phyloP scores from a whole-genome alignment of 2,329 filamentous ascomycete species.

The Claviceps quebecensis region DNA sequence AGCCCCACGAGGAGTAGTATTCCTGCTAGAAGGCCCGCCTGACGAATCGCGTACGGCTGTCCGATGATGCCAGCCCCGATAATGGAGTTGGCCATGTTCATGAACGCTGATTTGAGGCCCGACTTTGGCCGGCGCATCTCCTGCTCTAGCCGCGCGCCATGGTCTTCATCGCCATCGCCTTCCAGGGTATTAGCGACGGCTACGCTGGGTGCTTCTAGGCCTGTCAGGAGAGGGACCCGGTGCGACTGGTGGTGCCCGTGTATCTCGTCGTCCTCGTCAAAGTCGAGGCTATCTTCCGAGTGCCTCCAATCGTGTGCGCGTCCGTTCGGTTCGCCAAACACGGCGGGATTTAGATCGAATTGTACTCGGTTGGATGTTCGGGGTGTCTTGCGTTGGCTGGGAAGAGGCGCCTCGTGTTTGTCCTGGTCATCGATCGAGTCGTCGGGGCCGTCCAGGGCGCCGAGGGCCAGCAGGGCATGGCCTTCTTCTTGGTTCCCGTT shows the following conservation, averaged over 20 bases:
- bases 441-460: conserved; percentile 12
- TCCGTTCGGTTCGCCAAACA: conserved; percentile 20
- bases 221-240: conserved; percentile 62
- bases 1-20: conserved; percentile 63
- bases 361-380: conserved; percentile 56
- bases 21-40: conserved; percentile 76
- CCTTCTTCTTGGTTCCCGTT: conserved; percentile 18
- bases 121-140: conserved; percentile 62
- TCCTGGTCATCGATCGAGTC: conserved; percentile 12
- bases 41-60: conserved; percentile 90
- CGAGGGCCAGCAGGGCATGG: conserved; percentile 16
- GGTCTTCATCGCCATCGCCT: conserved; percentile 23
- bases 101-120: conserved; percentile 75
- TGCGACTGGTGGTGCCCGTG: conserved; percentile 31
- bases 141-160: conserved; percentile 31
- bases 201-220: conserved; percentile 68
- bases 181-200: conserved; percentile 46
- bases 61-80: conserved; percentile 67
- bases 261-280: conserved; percentile 31
- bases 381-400: conserved; percentile 9
- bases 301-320: conserved; percentile 3
- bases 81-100: conserved; percentile 99
- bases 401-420: conserved; percentile 2
- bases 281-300: conserved; percentile 31
- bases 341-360: conserved; percentile 47